Conservation (phyloP, 345 rosid species). For the Populus pruinosa region DNA sequence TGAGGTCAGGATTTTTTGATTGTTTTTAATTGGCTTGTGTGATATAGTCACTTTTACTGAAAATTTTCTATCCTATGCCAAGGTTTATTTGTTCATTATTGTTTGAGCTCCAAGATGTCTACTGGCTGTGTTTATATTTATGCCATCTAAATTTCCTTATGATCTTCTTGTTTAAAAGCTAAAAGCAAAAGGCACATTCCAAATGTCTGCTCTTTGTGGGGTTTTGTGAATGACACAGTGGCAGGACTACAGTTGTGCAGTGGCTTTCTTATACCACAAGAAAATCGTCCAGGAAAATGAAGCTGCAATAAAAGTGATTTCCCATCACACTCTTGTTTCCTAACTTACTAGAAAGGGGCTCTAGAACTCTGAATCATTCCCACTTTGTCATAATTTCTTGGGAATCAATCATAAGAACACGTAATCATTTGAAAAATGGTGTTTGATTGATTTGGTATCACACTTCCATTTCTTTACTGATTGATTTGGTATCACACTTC, state of each 20-base stretch:
- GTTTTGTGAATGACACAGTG: background rate
- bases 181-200: background rate
- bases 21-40: background rate
- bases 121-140: background rate
- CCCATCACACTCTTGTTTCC: background rate
- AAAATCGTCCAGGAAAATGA: background rate
- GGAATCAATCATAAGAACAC: background rate
- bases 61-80: background rate
- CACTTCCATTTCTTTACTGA: no score
- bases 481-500: background rate
- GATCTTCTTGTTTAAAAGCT: background rate
- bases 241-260: no score
- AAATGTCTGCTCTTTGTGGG: background rate
- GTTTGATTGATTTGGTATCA: no score
- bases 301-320: background rate
- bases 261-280: background rate
- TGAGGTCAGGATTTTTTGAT: conserved; percentile 53
- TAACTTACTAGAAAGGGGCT: background rate
- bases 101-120: background rate
- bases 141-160: background rate
- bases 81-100: background rate
- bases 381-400: background rate
- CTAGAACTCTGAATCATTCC: background rate
- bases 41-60: background rate
- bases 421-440: background rate